Percentiles rank a stretch among this genome's conserved stretches.
phyloP scores from a whole-genome alignment of 2,329 filamentous ascomycete species.

The Aureobasidium namibiae region DNA sequence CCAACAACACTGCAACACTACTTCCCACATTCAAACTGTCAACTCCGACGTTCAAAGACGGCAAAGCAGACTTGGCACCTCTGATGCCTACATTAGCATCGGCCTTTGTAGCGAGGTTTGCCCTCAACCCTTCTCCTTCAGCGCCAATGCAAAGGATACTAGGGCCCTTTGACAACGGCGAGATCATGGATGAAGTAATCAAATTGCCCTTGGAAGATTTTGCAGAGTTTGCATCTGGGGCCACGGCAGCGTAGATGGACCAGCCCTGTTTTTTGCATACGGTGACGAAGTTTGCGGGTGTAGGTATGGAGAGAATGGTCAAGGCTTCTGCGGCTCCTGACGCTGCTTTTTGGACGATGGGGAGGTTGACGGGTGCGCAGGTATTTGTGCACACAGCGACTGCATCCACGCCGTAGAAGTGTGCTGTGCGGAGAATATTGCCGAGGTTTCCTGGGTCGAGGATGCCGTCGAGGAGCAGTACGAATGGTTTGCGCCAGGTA shows the following conservation, averaged over 20 bases:
- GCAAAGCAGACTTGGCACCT: slow-evolving; percentile 20
- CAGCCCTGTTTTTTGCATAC: slow-evolving; percentile 64
- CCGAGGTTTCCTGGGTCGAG: slow-evolving; percentile 81
- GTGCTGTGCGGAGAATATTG: slow-evolving; percentile 77
- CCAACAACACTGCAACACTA: background rate
- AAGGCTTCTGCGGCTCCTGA: slow-evolving; percentile 80
- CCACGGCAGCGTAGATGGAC: slow-evolving; percentile 70
- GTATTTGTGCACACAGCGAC: slow-evolving; percentile 65
- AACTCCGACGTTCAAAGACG: slow-evolving; percentile 46
- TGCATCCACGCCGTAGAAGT: slow-evolving; percentile 83
- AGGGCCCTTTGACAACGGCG: slow-evolving; percentile 34
- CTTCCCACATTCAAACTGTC: background rate
- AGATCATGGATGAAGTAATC: slow-evolving; percentile 6
- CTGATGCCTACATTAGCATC: slow-evolving; percentile 57
- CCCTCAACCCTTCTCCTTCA: slow-evolving; percentile 67
- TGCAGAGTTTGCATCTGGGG: slow-evolving; percentile 25
- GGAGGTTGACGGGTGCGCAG: slow-evolving; percentile 65
- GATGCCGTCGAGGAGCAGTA: slow-evolving; percentile 68
- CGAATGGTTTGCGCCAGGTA: slow-evolving; percentile 53
- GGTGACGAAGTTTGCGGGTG: slow-evolving; percentile 61
- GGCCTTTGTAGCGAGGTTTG: slow-evolving; percentile 55
- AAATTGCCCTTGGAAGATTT: background rate
- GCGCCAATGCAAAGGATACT: slow-evolving; percentile 76
- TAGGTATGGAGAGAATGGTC: slow-evolving; percentile 60
- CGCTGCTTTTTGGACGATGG: slow-evolving; percentile 78